These are phyloP conservation scores for Pestalotiopsis fici DNA, from an alignment of 2,329 filamentous ascomycete species.

Conservation along the genomic window DNA sequence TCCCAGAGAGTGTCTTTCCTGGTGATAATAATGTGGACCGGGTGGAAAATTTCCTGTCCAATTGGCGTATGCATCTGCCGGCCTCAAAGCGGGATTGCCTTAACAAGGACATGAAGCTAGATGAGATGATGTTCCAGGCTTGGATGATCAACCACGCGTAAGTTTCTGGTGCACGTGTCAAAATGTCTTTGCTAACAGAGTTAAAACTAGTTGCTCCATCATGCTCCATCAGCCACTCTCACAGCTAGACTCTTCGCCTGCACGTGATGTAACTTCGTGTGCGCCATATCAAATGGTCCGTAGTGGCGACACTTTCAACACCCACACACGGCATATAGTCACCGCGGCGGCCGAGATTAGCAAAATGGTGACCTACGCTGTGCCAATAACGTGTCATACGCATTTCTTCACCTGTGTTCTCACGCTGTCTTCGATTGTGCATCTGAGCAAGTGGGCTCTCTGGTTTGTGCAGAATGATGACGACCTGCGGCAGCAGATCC, in stretches of 20 bases:
- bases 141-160: constrained; percentile 73
- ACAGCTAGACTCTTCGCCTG: constrained; percentile 66
- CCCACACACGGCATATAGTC: constrained; percentile 79
- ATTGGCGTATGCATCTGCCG: constrained; percentile 82
- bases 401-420: constrained; percentile 84
- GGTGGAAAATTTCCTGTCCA: constrained; percentile 58
- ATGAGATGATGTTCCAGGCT: constrained; percentile 91
- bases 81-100: constrained; percentile 70
- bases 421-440: constrained; percentile 77
- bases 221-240: constrained; percentile 80
- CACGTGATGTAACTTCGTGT: constrained; percentile 63
- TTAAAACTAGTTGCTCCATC: constrained; percentile 56
- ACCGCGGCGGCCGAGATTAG: constrained; percentile 78
- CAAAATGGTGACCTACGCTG: constrained; percentile 72
- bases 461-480: constrained; percentile 65
- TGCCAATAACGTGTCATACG: constrained; percentile 71
- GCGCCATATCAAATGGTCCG: constrained; percentile 58
- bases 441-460: constrained; percentile 76
- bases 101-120: constrained; percentile 68
- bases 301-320: constrained; percentile 55
- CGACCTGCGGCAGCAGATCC: constrained; percentile 72
- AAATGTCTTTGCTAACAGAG: background rate
- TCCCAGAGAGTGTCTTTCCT: constrained; percentile 50
- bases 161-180: constrained; percentile 21
- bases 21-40: constrained; percentile 53